Base-by-base conservation (phyloP, 1,284 basidiomycete genomes). In the Trichosporon faecale region DNA sequence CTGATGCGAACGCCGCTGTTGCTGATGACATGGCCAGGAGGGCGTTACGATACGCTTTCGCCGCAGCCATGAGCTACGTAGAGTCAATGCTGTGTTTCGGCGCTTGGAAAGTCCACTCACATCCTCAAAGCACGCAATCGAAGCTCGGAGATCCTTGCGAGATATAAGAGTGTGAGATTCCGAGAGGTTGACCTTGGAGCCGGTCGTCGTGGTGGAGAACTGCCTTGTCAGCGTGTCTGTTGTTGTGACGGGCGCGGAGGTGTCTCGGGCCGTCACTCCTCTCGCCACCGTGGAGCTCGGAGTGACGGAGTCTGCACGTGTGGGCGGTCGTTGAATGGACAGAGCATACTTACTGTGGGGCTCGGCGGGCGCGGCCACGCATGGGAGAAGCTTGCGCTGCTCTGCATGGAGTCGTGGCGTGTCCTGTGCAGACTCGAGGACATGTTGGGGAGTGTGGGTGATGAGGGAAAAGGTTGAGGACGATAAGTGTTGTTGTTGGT, bases 1-100 rank as follows among this genome's bases (percentile, higher is more conserved):
- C 91, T 79, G 91, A 89, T 27, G 94, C 95, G 74, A 98, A 92
- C 2, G 88, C 88, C 52, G 93, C 92, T 4, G 93, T 94, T 11
- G 91, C 93, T 72, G 88, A 89, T 16, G 93, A 92, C 88, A 98
- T 90, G 64, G 89, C 87, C 68, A 94, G 84, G 74, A 98, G 87
- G 31, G 93, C 91, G 44, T 89, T 86, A 64, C 95, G 92, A 85
- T 96, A 98, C 67, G 88, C 88, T 66, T 93, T 90, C 73, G 91
- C 92, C 61, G 90, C 88, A 73, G 84, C 88, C 84, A 97, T 88
- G 65, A 97, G 86, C 89, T 95, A 66, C 12, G 14, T 3, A 21
- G 31, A 1, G 66, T 69, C 46, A 72, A 65, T 44, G 18, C 37
- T 8, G 35, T 9, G 18, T 7, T 9, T 46, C 64, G 27, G 27